phyloP scores from a whole-genome alignment of 2,329 filamentous ascomycete species.

The Aspergillus novoparasiticus region DNA sequence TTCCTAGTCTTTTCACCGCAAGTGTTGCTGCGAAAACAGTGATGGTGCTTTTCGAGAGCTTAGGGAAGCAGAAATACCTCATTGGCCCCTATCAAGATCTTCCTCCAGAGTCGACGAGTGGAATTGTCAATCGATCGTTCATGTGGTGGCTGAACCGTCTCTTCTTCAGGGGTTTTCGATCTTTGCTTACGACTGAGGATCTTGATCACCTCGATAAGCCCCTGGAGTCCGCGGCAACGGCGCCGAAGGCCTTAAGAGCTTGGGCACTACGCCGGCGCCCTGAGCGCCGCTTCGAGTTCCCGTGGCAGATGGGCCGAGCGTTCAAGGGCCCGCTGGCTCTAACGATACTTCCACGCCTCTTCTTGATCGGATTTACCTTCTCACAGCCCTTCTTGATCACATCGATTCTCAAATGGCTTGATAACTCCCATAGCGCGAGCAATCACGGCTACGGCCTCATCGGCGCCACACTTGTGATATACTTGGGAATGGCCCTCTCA shows the following conservation, averaged over 20 bases:
- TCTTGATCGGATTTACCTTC: slow-evolving; percentile 22
- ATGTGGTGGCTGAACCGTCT: too few relatives aligned
- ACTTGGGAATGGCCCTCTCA: too few relatives aligned
- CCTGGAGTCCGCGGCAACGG: neutral
- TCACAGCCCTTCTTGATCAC: slow-evolving; percentile 29
- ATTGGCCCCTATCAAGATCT: too few relatives aligned
- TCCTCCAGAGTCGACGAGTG: too few relatives aligned
- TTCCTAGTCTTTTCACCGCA: slow-evolving; percentile 38
- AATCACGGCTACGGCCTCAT: too few relatives aligned
- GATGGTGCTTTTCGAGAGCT: too few relatives aligned
- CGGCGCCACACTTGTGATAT: too few relatives aligned
- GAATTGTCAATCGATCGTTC: too few relatives aligned
- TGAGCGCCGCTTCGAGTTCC: neutral
- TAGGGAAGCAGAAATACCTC: too few relatives aligned
- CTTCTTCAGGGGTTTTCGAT: neutral
- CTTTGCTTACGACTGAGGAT: neutral
- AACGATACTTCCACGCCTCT: slow-evolving; percentile 21
- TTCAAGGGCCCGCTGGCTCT: slow-evolving; percentile 19
- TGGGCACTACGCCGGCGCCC: neutral
- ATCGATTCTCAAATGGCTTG: slow-evolving; percentile 21
- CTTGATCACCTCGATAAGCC: neutral
- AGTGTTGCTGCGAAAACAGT: neutral
- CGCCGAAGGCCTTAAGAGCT: neutral
- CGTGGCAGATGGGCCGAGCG: neutral
- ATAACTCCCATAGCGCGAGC: neutral